phyloP scores from a whole-genome alignment of 2,329 filamentous ascomycete genomes.

The Phaeosphaeriaceae sp. region DNA sequence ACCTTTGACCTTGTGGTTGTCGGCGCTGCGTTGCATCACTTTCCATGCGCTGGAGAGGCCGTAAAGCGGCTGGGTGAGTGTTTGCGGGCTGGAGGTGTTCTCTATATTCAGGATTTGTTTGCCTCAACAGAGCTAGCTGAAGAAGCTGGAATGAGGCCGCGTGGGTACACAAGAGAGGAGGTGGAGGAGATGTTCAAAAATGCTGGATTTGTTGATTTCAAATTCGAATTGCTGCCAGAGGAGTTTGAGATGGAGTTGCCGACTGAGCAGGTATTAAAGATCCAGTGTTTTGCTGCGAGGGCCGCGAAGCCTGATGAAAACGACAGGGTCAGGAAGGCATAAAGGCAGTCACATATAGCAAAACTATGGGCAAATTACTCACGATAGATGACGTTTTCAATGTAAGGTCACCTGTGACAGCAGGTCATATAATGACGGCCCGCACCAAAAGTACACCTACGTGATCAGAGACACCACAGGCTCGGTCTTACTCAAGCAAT shows the following conservation, averaged over 20 bases:
- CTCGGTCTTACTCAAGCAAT: too few species aligned
- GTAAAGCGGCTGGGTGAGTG: neutral
- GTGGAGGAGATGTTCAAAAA: neutral
- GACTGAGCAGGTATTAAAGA: neutral
- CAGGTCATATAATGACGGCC: too few species aligned
- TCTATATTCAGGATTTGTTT: conserved; percentile 9
- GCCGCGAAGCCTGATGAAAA: conserved; percentile 1
- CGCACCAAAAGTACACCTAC: too few species aligned
- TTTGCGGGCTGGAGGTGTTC: conserved; percentile 7
- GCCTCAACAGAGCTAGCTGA: neutral
- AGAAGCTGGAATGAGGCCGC: neutral
- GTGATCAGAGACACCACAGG: too few species aligned
- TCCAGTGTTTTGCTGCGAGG: conserved; percentile 7
- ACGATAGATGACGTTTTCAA: too few species aligned
- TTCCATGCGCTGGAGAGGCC: conserved; percentile 1
- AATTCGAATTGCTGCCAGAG: neutral
- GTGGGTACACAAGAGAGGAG: conserved; percentile 1
- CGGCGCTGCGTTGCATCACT: conserved; percentile 10
- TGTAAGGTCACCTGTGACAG: too few species aligned
- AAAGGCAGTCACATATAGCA: neutral
- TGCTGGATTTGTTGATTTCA: conserved; percentile 3
- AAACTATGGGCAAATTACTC: neutral
- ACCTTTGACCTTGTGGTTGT: conserved; percentile 7
- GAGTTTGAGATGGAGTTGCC: neutral
- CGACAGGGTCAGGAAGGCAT: neutral